Evolutionary conservation across 768 basidiomycete species (phyloP).

Genomic region (Mycena floridula): DNA sequence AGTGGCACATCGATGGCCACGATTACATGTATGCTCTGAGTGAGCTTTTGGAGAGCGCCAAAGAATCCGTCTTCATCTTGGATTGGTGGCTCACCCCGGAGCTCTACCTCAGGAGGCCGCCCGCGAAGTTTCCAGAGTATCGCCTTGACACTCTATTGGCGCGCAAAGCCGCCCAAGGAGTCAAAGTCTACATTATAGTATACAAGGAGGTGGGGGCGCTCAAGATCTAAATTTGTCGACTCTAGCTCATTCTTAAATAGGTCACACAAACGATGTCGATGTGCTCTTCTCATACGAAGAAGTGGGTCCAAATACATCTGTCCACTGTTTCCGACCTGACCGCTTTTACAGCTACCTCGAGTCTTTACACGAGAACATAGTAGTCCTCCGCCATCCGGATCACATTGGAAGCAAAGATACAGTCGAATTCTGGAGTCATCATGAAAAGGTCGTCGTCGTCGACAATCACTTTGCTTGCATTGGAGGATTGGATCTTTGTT

Average conservation of each 20-base stretch:
- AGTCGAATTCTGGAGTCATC: constrained; percentile 87
- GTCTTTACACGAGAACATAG: constrained; percentile 80
- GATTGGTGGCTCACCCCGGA: constrained; percentile 97
- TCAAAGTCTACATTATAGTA: constrained; percentile 85
- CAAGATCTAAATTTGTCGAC: not conserved
- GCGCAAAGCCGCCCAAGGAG: constrained; percentile 88
- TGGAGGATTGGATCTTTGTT: constrained; percentile 94
- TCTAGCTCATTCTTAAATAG: too few relatives aligned
- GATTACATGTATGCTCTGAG: constrained; percentile 96
- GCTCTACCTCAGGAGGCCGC: constrained; percentile 88
- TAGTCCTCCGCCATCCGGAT: constrained; percentile 86
- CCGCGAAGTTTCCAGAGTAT: constrained; percentile 67
- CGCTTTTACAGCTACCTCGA: constrained; percentile 61
- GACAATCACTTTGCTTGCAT: constrained; percentile 84
- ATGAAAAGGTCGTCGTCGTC: constrained; percentile 88
- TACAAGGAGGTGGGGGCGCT: constrained; percentile 85
- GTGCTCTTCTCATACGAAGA: too few relatives aligned
- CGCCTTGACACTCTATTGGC: constrained; percentile 80
- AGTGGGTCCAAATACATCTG: constrained; percentile 77
- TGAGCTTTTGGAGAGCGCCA: constrained; percentile 78
- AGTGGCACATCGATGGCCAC: constrained; percentile 87
- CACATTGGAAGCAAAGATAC: constrained; percentile 81
- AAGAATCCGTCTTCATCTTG: constrained; percentile 83
- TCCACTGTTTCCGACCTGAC: not conserved
- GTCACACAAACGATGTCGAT: constrained; percentile 90